A percentile compares a stretch with the other conserved stretches of the same genome.
These are phyloP conservation scores for Hordeum marinum DNA, from an alignment of 176 grass and related monocot genomes.

Conservation along the genomic window DNA sequence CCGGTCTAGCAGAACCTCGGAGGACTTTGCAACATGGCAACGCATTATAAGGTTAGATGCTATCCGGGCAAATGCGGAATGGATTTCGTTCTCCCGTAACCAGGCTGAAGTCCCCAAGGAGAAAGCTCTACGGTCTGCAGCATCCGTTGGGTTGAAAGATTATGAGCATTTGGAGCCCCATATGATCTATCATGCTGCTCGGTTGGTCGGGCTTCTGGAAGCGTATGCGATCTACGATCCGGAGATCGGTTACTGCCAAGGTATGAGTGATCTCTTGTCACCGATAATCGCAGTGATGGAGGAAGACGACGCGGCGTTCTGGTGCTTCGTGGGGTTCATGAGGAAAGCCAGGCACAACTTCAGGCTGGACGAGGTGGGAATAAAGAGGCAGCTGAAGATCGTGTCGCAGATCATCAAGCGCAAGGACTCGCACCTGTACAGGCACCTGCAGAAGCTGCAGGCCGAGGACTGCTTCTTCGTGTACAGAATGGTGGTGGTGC, in stretches of 20 bases:
- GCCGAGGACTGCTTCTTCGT: slow-evolving; percentile 99
- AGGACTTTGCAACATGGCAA: slow-evolving; percentile 83
- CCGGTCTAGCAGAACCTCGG: slow-evolving; percentile 48
- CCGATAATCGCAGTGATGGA: slow-evolving; percentile 81
- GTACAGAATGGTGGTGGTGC: slow-evolving; percentile 95
- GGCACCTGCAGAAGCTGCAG: slow-evolving; percentile 91
- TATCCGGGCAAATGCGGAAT: slow-evolving; percentile 68
- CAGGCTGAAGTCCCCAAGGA: slow-evolving; percentile 60
- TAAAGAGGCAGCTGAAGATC: slow-evolving; percentile 80
- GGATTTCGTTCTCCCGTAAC: slow-evolving; percentile 57
- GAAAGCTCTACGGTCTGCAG: slow-evolving; percentile 51
- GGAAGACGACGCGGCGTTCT: slow-evolving; percentile 84
- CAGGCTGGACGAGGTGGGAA: slow-evolving; percentile 89
- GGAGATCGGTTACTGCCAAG: slow-evolving; percentile 92
- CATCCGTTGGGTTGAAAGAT: slow-evolving; percentile 61
- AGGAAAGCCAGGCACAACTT: slow-evolving; percentile 93
- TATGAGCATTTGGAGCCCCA: slow-evolving; percentile 68
- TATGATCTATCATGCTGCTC: slow-evolving; percentile 77
- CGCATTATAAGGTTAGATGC: slow-evolving; percentile 95
- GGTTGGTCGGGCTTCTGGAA: slow-evolving; percentile 75
- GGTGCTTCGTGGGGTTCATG: slow-evolving; percentile 98
- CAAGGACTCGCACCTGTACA: slow-evolving; percentile 81
- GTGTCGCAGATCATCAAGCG: slow-evolving; percentile 95
- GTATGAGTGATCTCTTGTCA: slow-evolving; percentile 95
- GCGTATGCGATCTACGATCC: slow-evolving; percentile 83